A percentile compares a stretch with the other conserved stretches of the same genome.
Evolutionary conservation across 2,329 filamentous ascomycete species (phyloP).

Genomic region (Trichoderma harzianum): DNA sequence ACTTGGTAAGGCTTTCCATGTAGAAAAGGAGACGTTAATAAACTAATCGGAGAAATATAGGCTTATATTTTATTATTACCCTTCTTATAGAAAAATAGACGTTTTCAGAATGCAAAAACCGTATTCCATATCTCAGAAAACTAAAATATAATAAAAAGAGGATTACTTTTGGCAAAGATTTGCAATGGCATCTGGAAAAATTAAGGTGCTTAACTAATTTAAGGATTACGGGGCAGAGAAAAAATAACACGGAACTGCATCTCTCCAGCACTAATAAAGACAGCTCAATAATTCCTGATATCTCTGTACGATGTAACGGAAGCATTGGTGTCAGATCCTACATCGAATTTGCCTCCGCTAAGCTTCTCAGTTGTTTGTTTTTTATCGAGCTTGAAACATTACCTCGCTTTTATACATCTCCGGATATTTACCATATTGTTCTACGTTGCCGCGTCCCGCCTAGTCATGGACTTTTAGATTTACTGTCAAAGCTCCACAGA

Average conservation of each 20-base stretch:
- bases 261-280: not conserved
- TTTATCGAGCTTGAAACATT: constrained; percentile 6
- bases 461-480: not conserved
- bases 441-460: not conserved
- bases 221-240: not conserved
- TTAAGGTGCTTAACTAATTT: not conserved
- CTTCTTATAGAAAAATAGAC: not conserved
- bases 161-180: not conserved
- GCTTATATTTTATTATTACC: not conserved
- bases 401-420: constrained; percentile 5
- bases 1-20: not conserved
- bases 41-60: not conserved
- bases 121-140: not conserved
- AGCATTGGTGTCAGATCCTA: not conserved
- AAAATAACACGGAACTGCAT: not conserved
- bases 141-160: not conserved
- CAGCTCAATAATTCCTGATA: not conserved
- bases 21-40: too few relatives aligned
- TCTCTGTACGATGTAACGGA: not conserved
- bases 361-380: constrained; percentile 4
- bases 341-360: not conserved
- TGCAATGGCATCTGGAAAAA: not conserved
- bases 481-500: not conserved
- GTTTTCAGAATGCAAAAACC: not conserved
- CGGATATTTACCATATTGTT: not conserved